A percentile compares a stretch with the other conserved stretches of the same genome.
Conservation (phyloP, 1,284 basidiomycete genomes). For the Cryptococcus sp. region DNA sequence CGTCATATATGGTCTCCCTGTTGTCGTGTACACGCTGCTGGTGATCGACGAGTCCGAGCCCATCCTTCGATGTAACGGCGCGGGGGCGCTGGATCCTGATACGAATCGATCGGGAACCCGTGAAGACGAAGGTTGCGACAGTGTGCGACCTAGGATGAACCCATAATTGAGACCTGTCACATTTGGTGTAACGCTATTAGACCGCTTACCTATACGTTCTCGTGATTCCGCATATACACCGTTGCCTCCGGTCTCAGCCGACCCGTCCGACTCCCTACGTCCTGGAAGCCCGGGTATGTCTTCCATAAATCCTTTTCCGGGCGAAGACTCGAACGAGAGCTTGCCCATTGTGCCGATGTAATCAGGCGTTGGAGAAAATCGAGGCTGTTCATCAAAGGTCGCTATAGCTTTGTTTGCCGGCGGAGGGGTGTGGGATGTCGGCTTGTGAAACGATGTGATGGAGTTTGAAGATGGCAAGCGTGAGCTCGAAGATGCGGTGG, state of each 20-base stretch:
- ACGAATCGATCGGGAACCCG: too few relatives aligned
- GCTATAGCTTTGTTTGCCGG: neutral
- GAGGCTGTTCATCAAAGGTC: conserved; percentile 9
- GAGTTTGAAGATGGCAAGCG: conserved; percentile 12
- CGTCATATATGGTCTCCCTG: conserved; percentile 23
- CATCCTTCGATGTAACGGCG: conserved; percentile 41
- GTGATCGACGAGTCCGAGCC: conserved; percentile 48
- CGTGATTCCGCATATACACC: neutral
- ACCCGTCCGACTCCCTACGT: too few relatives aligned
- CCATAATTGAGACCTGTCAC: conserved; percentile 1
- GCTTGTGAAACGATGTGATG: conserved; percentile 17
- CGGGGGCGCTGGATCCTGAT: conserved; percentile 19
- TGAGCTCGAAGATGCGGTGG: conserved; percentile 8
- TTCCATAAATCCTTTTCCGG: conserved; percentile 11
- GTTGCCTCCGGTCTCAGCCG: neutral
- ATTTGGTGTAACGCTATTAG: conserved; percentile 5
- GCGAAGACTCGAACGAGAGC: conserved; percentile 17
- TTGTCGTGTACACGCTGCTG: conserved; percentile 45
- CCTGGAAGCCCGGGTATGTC: conserved; percentile 5
- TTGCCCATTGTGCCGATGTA: conserved; percentile 19
- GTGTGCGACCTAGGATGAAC: too few relatives aligned
- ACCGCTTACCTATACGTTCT: conserved; percentile 10
- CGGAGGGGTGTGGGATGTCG: conserved; percentile 15
- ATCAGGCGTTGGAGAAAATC: conserved; percentile 9
- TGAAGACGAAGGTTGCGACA: too few relatives aligned